Evolutionary conservation across 2,329 filamentous ascomycete species (phyloP).

Genomic region (Fusarium pilosicola): DNA sequence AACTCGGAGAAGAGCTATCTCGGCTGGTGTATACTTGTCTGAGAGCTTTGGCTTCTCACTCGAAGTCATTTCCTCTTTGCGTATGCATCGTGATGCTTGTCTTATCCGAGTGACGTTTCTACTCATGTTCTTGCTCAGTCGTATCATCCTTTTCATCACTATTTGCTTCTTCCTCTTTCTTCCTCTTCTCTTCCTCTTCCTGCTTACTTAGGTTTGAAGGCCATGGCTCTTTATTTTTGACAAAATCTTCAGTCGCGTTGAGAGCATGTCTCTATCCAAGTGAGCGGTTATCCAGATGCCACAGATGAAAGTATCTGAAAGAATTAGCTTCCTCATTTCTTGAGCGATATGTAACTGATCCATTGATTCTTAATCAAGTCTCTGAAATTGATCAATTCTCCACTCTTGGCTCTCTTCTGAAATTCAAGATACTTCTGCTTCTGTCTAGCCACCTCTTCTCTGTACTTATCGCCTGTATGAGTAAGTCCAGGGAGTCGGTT

Average conservation of each 20-base stretch:
- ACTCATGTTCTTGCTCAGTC: background rate
- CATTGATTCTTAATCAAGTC: background rate
- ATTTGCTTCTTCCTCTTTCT: background rate
- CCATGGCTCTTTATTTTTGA: background rate
- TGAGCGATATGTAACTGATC: background rate
- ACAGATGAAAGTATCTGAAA: background rate
- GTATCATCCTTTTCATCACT: background rate
- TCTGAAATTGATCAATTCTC: background rate
- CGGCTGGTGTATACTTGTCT: background rate
- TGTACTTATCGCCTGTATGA: background rate
- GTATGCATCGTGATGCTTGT: background rate
- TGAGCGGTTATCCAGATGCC: background rate
- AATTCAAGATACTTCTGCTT: background rate
- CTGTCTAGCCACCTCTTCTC: background rate
- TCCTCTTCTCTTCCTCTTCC: background rate
- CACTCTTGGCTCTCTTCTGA: background rate
- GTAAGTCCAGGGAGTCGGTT: background rate
- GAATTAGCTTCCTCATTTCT: background rate
- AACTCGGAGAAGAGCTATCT: background rate
- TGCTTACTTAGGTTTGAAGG: background rate
- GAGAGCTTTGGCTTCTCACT: background rate
- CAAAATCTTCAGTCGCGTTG: background rate
- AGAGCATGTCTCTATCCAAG: background rate
- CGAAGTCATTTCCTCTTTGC: background rate
- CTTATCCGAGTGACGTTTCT: background rate